These are phyloP conservation scores for Margaritispora aquatica DNA, from an alignment of 495 filamentous ascomycete species.

Conservation along the genomic window DNA sequence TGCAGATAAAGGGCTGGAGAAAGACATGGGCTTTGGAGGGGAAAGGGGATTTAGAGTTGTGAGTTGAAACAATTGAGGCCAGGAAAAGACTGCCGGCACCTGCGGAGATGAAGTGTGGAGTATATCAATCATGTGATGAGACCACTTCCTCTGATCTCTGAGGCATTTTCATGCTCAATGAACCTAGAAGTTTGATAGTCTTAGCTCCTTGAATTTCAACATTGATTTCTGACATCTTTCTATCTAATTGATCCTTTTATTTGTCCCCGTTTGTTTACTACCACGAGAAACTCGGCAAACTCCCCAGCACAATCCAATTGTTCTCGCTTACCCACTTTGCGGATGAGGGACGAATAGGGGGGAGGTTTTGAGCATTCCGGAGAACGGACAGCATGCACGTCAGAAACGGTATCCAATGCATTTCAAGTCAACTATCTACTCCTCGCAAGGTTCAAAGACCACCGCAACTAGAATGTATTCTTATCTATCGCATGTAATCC, in stretches of 20 bases:
- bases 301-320: background rate
- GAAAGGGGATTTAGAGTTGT: background rate
- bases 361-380: background rate
- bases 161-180: too few relatives aligned
- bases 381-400: background rate
- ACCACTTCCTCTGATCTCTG: too few relatives aligned
- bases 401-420: background rate
- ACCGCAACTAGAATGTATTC: background rate
- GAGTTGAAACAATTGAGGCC: background rate
- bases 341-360: background rate
- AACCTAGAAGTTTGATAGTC: background rate
- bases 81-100: background rate
- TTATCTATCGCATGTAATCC: too few relatives aligned
- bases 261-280: too few relatives aligned
- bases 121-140: background rate
- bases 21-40: background rate
- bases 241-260: background rate
- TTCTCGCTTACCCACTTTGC: background rate
- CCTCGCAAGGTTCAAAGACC: too few relatives aligned
- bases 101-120: background rate
- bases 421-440: background rate
- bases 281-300: background rate
- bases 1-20: background rate
- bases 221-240: background rate
- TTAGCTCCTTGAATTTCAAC: background rate